Evolutionary conservation across 192 early-diverging fungal species (phyloP).

Genomic region (Dissophora ornata): DNA sequence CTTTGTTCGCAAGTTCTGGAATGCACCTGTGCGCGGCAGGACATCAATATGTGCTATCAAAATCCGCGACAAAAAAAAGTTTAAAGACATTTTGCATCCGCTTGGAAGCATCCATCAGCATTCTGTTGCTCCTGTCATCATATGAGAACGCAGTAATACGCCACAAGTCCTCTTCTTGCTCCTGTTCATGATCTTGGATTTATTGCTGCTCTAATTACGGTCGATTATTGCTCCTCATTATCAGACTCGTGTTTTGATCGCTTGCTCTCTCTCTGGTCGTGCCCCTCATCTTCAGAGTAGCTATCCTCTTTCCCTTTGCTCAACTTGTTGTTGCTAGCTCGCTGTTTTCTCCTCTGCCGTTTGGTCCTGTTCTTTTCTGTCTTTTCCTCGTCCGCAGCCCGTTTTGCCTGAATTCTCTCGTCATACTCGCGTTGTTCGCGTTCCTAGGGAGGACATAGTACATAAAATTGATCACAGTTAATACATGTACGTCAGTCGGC

Average conservation of each 20-base stretch:
- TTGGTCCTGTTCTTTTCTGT: conserved; percentile 92
- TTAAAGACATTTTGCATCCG: too few species aligned
- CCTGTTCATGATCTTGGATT: too few species aligned
- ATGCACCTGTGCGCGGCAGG: too few species aligned
- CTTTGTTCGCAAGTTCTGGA: too few species aligned
- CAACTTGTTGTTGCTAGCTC: conserved; percentile 51
- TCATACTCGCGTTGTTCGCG: conserved; percentile 70
- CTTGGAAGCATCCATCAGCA: too few species aligned
- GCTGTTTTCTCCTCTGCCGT: conserved; percentile 79
- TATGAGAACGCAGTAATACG: too few species aligned
- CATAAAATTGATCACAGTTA: neutral
- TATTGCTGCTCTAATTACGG: neutral
- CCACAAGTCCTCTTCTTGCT: too few species aligned
- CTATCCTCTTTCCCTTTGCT: conserved; percentile 35
- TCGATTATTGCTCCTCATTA: neutral
- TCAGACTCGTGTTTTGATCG: conserved; percentile 24
- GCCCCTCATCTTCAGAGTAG: conserved; percentile 15
- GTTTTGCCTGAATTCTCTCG: conserved; percentile 65
- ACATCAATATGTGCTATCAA: too few species aligned
- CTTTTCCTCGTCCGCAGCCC: conserved; percentile 77
- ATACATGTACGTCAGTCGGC: too few species aligned
- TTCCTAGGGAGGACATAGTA: conserved; percentile 60
- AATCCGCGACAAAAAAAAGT: too few species aligned
- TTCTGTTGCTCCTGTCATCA: too few species aligned
- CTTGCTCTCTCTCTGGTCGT: conserved; percentile 10